phyloP scores from a whole-genome alignment of 2,329 filamentous ascomycete species.

The Emydomyces testavorans region DNA sequence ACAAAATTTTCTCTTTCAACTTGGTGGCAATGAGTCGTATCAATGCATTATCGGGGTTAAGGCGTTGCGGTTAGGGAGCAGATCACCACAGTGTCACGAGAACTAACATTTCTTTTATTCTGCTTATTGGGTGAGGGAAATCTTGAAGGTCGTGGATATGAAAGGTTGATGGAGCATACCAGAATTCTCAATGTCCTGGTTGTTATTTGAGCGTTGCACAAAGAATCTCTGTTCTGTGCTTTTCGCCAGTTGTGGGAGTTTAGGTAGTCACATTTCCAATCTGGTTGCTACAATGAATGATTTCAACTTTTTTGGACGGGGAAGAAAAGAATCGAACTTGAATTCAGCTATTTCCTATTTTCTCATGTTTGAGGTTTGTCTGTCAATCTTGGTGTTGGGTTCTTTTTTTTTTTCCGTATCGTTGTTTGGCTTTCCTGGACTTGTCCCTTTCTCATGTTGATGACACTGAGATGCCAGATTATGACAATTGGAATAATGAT shows the following conservation, averaged over 20 bases:
- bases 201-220: not conserved
- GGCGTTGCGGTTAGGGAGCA: not conserved
- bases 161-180: not conserved
- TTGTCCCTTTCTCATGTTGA: not conserved
- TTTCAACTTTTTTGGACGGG: conserved; percentile 5
- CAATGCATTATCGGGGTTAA: conserved; percentile 7
- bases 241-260: not conserved
- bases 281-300: conserved; percentile 8
- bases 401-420: not conserved
- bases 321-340: not conserved
- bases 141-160: not conserved
- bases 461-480: not conserved
- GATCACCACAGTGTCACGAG: not conserved
- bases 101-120: not conserved
- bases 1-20: not conserved
- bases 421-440: not conserved
- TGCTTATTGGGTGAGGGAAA: not conserved
- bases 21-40: not conserved
- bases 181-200: not conserved
- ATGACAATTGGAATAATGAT: conserved; percentile 15
- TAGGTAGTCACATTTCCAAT: conserved; percentile 8
- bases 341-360: not conserved
- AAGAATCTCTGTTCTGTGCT: not conserved
- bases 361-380: not conserved
- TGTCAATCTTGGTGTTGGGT: not conserved